Percentiles rank a stretch among this genome's conserved stretches.
Conservation (phyloP, 2,329 filamentous ascomycete genomes). For the Aciculosporium take region DNA sequence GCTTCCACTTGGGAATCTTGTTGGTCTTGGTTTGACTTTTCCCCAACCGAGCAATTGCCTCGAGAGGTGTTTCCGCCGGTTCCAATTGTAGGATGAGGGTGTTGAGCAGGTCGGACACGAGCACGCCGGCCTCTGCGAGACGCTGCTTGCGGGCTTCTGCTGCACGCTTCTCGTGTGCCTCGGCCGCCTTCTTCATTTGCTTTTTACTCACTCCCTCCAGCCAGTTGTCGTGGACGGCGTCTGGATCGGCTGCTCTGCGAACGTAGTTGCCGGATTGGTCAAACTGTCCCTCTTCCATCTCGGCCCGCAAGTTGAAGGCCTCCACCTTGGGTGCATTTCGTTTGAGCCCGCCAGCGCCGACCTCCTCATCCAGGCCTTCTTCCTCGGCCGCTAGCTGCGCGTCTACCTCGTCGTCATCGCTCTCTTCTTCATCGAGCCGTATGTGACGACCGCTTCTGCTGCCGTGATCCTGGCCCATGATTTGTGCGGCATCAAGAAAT, state of each 20-base stretch:
- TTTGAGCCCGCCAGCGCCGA: slow-evolving; percentile 82
- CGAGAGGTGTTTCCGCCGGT: slow-evolving; percentile 70
- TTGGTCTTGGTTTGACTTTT: slow-evolving; percentile 48
- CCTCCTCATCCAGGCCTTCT: slow-evolving; percentile 69
- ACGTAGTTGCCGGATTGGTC: slow-evolving; percentile 87
- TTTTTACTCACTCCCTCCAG: slow-evolving; percentile 85
- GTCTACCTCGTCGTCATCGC: slow-evolving; percentile 51
- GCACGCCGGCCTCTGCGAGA: slow-evolving; percentile 57
- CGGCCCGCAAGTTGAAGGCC: slow-evolving; percentile 83
- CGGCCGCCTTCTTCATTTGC: slow-evolving; percentile 77
- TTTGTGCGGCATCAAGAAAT: slow-evolving; percentile 46
- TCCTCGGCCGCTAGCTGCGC: slow-evolving; percentile 58
- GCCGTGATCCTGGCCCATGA: slow-evolving; percentile 62
- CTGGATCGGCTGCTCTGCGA: slow-evolving; percentile 74
- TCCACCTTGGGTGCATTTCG: slow-evolving; percentile 87
- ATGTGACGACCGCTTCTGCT: slow-evolving; percentile 66
- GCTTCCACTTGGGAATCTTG: slow-evolving; percentile 51
- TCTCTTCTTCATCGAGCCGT: slow-evolving; percentile 40
- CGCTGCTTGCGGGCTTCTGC: slow-evolving; percentile 58
- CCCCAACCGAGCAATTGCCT: slow-evolving; percentile 71
- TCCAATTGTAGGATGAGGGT: slow-evolving; percentile 61
- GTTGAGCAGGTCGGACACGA: slow-evolving; percentile 60
- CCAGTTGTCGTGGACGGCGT: slow-evolving; percentile 86
- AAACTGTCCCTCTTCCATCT: slow-evolving; percentile 86
- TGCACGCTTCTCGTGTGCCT: slow-evolving; percentile 75